Base-by-base conservation (phyloP, 2,329 filamentous ascomycete genomes). In the Nemania sp. region DNA sequence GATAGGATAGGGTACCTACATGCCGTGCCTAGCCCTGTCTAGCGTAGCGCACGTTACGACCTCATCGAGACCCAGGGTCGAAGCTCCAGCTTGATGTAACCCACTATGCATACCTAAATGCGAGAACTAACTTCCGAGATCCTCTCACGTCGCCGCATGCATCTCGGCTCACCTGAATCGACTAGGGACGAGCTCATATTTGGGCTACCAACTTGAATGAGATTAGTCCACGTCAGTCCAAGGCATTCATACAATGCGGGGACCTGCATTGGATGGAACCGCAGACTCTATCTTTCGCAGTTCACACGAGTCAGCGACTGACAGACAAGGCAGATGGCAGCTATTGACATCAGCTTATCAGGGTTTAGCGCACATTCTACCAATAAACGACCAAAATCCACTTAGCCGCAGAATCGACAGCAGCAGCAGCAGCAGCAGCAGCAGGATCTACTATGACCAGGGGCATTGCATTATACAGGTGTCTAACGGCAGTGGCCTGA, bases 71-170 rank as follows among this genome's bases (percentile, higher is more conserved):
- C 47, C 58, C 47, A 66, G 49, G 69, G 69, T 69, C 67, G 69
- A 70, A n/a, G 69, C 59, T 54, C 45, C n/a, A 64, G 59, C 55
- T 73, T 62, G 66, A 75, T 76, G 74, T 72, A 74, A 76, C 74
- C 70, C 74, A 73, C 71, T 72, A 24, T 71, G 74, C 73, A 75
- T 69, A 64, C 51, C 63, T 35, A 27, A 62, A 60, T 73, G 73
- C 72, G 71, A 74, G 66, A 70, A 66, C 71, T 72, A 71, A 70
- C 72, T 75, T 75, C 73, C 70, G 66, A 71, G 56, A 72, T 70
- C 54, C 62, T 68, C 67, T 65, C 73, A 70, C 65, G 70, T 72
- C 73, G 73, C 74, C 73, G 73, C 73, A 75, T 68, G 67, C 70
- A 61, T 61, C 68, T 71, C 68, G 71, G 71, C 72, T 74, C 66